A percentile compares a stretch with the other conserved stretches of the same genome.
Conservation (phyloP, 2,329 filamentous ascomycete genomes). For the Geoglossum cookeanum region DNA sequence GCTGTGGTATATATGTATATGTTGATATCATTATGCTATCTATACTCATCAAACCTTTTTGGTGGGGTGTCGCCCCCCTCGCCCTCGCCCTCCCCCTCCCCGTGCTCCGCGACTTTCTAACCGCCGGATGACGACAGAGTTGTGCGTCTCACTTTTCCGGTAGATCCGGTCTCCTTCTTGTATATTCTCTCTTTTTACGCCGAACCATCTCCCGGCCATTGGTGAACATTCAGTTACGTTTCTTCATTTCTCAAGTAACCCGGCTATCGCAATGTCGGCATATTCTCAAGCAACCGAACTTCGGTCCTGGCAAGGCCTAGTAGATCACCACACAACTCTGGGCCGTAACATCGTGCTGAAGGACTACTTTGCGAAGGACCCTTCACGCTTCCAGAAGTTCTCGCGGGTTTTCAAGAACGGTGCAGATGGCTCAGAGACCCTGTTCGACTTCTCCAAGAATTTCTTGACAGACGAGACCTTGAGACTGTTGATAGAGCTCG, state of each 20-base stretch:
- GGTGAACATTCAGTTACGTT: neutral
- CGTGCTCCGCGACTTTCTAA: neutral
- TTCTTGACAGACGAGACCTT: slow-evolving; percentile 88
- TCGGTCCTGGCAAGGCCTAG: slow-evolving; percentile 73
- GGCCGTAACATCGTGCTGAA: slow-evolving; percentile 85
- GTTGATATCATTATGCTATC: too few relatives aligned
- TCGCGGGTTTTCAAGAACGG: slow-evolving; percentile 64
- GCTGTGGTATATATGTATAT: too few relatives aligned
- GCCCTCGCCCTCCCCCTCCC: neutral
- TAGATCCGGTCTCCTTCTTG: neutral
- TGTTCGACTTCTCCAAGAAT: slow-evolving; percentile 99
- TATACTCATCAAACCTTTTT: too few relatives aligned
- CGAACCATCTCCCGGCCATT: neutral
- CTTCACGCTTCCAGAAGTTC: slow-evolving; percentile 77
- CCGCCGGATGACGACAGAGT: too few relatives aligned
- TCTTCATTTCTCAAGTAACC: neutral
- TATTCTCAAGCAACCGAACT: slow-evolving; percentile 77
- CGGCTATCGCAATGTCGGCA: slow-evolving; percentile 27
- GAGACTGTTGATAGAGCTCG: slow-evolving; percentile 68
- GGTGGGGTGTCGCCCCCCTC: too few relatives aligned
- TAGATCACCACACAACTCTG: slow-evolving; percentile 70
- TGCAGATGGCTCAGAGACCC: slow-evolving; percentile 64
- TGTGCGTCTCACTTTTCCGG: too few relatives aligned
- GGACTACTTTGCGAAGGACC: slow-evolving; percentile 78
- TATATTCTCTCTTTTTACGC: too few relatives aligned